Evolutionary conservation across 495 filamentous ascomycete species (phyloP).

Genomic region (Penicillium desertorum): DNA sequence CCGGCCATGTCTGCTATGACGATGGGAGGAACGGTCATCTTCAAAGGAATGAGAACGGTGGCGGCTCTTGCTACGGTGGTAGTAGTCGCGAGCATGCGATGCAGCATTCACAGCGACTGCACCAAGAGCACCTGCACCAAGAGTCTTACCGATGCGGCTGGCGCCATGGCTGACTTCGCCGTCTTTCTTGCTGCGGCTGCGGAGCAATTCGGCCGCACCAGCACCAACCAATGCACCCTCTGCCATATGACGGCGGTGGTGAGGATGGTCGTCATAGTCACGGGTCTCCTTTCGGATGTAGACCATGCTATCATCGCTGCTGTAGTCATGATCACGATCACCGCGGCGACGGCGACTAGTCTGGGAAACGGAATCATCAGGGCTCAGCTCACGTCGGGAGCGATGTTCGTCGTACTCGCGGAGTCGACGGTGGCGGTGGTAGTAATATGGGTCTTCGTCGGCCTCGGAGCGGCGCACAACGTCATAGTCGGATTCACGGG

Average conservation of each 20-base stretch:
- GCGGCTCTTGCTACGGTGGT: constrained; percentile 59
- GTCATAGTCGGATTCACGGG: constrained; percentile 65
- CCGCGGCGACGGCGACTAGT: constrained; percentile 39
- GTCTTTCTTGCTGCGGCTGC: constrained; percentile 61
- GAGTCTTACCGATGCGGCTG: constrained; percentile 67
- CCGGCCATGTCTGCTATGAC: constrained; percentile 38
- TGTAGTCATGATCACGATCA: constrained; percentile 44
- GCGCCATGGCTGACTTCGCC: constrained; percentile 57
- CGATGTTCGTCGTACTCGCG: constrained; percentile 56
- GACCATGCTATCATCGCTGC: constrained; percentile 66
- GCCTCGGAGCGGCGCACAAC: constrained; percentile 64
- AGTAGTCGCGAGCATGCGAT: constrained; percentile 68
- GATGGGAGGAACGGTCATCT: constrained; percentile 46
- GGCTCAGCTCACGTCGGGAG: constrained; percentile 55
- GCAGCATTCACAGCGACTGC: constrained; percentile 78
- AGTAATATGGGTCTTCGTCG: constrained; percentile 58
- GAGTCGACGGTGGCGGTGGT: constrained; percentile 58
- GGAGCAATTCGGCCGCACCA: constrained; percentile 70
- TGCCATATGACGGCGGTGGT: constrained; percentile 77
- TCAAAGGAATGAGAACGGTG: constrained; percentile 50
- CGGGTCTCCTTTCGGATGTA: constrained; percentile 56
- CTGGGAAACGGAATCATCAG: constrained; percentile 60
- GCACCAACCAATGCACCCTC: constrained; percentile 82
- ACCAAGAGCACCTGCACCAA: constrained; percentile 79
- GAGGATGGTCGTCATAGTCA: constrained; percentile 56